These are phyloP conservation scores for Odonthalia washingtoniensis DNA, from an alignment of 31 red algal species.

Conservation along the genomic window DNA sequence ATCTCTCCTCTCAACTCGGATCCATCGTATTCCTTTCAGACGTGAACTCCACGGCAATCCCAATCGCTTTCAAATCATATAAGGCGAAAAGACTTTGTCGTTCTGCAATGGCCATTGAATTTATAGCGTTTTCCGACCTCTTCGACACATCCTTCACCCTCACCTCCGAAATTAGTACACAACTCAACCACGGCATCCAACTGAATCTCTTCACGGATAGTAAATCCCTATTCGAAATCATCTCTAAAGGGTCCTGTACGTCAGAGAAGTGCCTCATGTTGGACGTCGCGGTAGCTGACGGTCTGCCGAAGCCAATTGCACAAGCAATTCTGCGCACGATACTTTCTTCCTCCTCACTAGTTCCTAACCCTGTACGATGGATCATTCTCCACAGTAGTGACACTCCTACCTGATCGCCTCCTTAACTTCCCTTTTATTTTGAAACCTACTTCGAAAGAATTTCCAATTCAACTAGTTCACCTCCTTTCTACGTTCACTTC, in stretches of 20 bases:
- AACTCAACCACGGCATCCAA: neutral
- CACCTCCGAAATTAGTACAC: neutral
- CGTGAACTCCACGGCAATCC: neutral
- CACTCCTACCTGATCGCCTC: too few species aligned
- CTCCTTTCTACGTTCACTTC: too few species aligned
- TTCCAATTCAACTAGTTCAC: too few species aligned
- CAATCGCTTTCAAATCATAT: conserved; percentile 11
- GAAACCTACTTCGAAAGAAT: too few species aligned
- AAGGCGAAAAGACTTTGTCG: neutral
- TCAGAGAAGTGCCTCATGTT: neutral
- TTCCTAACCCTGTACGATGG: too few species aligned
- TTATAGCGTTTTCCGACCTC: neutral
- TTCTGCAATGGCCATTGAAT: neutral
- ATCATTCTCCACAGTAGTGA: too few species aligned
- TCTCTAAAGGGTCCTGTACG: conserved; percentile 30
- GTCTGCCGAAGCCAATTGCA: too few species aligned
- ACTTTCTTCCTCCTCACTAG: too few species aligned
- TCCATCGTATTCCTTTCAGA: conserved; percentile 16
- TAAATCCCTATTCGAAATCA: conserved; percentile 41
- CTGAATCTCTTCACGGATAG: neutral
- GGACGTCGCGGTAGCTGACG: too few species aligned
- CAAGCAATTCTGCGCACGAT: too few species aligned
- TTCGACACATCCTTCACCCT: neutral
- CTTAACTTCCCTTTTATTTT: too few species aligned
- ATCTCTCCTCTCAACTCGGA: neutral